These are phyloP conservation scores for Tricholoma flavovirens DNA, from an alignment of 768 basidiomycete species.

Conservation along the genomic window DNA sequence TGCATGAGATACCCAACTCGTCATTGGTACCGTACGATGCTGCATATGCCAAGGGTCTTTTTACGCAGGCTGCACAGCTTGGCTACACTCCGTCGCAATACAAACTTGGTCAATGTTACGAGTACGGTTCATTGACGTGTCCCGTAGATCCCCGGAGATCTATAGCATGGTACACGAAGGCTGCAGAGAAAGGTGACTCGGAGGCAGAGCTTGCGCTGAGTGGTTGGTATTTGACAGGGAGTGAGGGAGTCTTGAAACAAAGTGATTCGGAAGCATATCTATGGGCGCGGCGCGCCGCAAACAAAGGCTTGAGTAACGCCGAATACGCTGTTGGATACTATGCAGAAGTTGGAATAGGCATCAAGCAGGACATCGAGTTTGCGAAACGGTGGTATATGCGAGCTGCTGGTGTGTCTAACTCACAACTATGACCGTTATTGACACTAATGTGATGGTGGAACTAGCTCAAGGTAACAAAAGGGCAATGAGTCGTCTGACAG, in stretches of 20 bases:
- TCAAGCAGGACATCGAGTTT: conserved; percentile 92
- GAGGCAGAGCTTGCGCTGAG: conserved; percentile 95
- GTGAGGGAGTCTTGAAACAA: conserved; percentile 93
- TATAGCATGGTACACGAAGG: conserved; percentile 98
- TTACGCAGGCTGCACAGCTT: conserved; percentile 86
- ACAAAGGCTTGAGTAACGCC: conserved; percentile 93
- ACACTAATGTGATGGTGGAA: neutral
- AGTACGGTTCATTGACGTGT: conserved; percentile 85
- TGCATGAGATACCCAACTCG: conserved; percentile 70
- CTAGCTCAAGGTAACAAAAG: conserved; percentile 97
- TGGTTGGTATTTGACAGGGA: conserved; percentile 97
- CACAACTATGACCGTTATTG: neutral
- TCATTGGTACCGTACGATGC: conserved; percentile 74
- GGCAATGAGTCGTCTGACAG: conserved; percentile 92
- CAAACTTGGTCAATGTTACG: conserved; percentile 93
- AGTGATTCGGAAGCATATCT: conserved; percentile 98
- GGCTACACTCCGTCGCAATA: conserved; percentile 93
- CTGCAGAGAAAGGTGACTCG: conserved; percentile 92
- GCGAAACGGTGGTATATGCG: conserved; percentile 99
- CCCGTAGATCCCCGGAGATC: conserved; percentile 90
- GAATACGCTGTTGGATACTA: conserved; percentile 99
- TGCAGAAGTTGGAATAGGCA: conserved; percentile 95
- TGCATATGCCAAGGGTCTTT: conserved; percentile 75
- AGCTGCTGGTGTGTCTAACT: conserved; percentile 73
- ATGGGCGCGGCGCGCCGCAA: conserved; percentile 94